A percentile compares a stretch with the other conserved stretches of the same genome.
These are phyloP conservation scores for Trichoderma koningii DNA, from an alignment of 2,329 filamentous ascomycete species.

Conservation along the genomic window DNA sequence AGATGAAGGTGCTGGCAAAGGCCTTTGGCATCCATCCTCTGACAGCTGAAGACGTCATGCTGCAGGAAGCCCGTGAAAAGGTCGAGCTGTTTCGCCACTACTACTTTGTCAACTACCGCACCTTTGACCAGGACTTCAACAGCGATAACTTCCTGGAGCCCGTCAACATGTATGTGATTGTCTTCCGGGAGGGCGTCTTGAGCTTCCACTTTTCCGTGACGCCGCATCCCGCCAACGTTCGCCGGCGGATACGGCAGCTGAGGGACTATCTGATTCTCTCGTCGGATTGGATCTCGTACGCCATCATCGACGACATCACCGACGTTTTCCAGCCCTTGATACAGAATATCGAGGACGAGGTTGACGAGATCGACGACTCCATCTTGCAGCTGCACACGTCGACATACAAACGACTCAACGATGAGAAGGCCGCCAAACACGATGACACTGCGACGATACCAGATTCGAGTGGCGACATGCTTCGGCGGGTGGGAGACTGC, in stretches of 20 bases:
- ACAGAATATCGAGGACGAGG: slow-evolving; percentile 89
- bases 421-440: slow-evolving; percentile 48
- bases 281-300: slow-evolving; percentile 98
- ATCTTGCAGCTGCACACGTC: slow-evolving; percentile 80
- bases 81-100: slow-evolving; percentile 97
- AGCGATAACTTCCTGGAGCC: slow-evolving; percentile 91
- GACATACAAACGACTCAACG: slow-evolving; percentile 46
- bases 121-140: slow-evolving; percentile 90
- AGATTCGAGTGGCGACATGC: slow-evolving; percentile 73
- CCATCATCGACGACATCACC: slow-evolving; percentile 96
- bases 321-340: slow-evolving; percentile 94
- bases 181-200: slow-evolving; percentile 92
- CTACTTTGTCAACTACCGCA: slow-evolving; percentile 98
- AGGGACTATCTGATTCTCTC: slow-evolving; percentile 91
- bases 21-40: slow-evolving; percentile 94
- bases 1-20: slow-evolving; percentile 93
- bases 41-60: slow-evolving; percentile 94
- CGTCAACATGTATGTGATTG: slow-evolving; percentile 95
- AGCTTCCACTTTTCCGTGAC: slow-evolving; percentile 98
- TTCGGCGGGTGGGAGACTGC: slow-evolving; percentile 88
- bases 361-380: slow-evolving; percentile 92
- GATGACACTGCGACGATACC: slow-evolving; percentile 48
- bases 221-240: slow-evolving; percentile 93
- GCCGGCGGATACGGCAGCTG: slow-evolving; percentile 86
- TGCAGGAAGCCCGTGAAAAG: slow-evolving; percentile 96